Percentiles rank a stretch among this genome's conserved stretches.
phyloP scores from a whole-genome alignment of 805 yeast genomes.

The Cyberlindnera mycetangii region DNA sequence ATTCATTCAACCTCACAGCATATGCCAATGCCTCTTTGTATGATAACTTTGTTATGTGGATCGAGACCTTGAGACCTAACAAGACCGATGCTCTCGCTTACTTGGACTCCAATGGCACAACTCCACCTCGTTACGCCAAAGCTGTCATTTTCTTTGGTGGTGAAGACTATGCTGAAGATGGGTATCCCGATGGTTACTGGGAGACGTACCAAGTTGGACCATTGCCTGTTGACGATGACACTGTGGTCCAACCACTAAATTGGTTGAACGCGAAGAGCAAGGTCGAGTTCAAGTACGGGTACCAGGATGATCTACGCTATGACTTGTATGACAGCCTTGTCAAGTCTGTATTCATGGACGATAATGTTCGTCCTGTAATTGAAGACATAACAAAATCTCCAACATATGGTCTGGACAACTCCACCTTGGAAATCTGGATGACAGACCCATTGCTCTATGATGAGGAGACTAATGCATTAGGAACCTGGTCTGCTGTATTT shows the following conservation, averaged over 20 bases:
- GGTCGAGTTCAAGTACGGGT: conserved; percentile 21
- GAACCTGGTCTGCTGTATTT: conserved; percentile 23
- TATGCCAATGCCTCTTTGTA: conserved; percentile 21
- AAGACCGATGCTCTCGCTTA: conserved; percentile 27
- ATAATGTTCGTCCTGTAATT: conserved; percentile 12
- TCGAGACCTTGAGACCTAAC: conserved; percentile 27
- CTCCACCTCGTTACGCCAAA: conserved; percentile 25
- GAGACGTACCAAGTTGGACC: conserved; percentile 27
- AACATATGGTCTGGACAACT: conserved; percentile 22
- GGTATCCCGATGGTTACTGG: conserved; percentile 28
- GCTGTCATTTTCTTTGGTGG: conserved; percentile 27
- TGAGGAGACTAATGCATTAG: conserved; percentile 17
- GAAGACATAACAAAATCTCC: conserved; percentile 20
- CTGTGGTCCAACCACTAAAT: conserved; percentile 14
- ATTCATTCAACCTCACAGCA: conserved; percentile 20
- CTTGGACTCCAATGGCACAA: conserved; percentile 22
- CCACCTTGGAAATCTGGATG: conserved; percentile 25
- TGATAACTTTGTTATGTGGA: conserved; percentile 27
- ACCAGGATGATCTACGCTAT: conserved; percentile 21
- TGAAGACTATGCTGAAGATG: conserved; percentile 22
- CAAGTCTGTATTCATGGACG: conserved; percentile 11
- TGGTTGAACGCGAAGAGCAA: conserved; percentile 22
- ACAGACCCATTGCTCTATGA: conserved; percentile 24
- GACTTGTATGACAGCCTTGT: conserved; percentile 9
- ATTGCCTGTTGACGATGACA: conserved; percentile 13